Percentiles rank a stretch among this genome's conserved stretches.
These are phyloP conservation scores for Vanilla planifolia DNA, from an alignment of 106 monocot genomes.

Conservation along the genomic window DNA sequence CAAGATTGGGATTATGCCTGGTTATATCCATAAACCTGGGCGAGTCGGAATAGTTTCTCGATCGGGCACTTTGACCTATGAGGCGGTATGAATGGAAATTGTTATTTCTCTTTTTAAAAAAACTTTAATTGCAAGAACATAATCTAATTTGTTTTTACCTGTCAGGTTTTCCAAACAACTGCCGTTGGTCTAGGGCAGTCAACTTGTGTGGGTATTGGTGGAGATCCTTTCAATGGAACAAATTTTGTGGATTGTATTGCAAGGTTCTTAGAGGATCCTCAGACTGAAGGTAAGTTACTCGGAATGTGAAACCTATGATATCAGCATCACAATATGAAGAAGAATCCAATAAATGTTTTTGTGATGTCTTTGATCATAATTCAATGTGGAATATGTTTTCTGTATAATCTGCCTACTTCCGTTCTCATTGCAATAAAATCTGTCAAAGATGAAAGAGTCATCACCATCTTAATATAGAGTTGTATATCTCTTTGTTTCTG, in stretches of 20 bases:
- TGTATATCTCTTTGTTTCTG: too few species aligned
- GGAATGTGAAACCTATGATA: background rate
- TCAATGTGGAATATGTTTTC: background rate
- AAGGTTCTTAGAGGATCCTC: slow-evolving; percentile 91
- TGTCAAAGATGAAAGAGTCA: too few species aligned
- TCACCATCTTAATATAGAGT: too few species aligned
- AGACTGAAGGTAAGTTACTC: slow-evolving; percentile 77
- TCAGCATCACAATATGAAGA: background rate
- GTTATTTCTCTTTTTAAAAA: background rate
- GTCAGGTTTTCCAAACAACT: slow-evolving; percentile 97
- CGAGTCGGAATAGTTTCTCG: slow-evolving; percentile 93
- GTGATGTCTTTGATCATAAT: background rate
- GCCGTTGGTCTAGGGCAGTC: slow-evolving; percentile 96
- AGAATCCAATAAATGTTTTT: too few species aligned
- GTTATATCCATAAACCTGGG: slow-evolving; percentile 99
- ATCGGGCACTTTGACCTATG: slow-evolving; percentile 98
- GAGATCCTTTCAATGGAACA: slow-evolving; percentile 96
- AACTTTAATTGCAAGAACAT: too few species aligned
- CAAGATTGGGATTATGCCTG: slow-evolving; percentile 99
- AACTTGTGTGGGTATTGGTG: slow-evolving; percentile 97
- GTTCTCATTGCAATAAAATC: too few species aligned
- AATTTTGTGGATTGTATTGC: slow-evolving; percentile 94
- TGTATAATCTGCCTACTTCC: background rate
- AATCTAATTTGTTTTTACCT: background rate
- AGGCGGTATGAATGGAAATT: slow-evolving; percentile 55